A percentile compares a stretch with the other conserved stretches of the same genome.
These are phyloP conservation scores for Mucor racemosus DNA, from an alignment of 371 early-diverging fungal species.

Conservation along the genomic window DNA sequence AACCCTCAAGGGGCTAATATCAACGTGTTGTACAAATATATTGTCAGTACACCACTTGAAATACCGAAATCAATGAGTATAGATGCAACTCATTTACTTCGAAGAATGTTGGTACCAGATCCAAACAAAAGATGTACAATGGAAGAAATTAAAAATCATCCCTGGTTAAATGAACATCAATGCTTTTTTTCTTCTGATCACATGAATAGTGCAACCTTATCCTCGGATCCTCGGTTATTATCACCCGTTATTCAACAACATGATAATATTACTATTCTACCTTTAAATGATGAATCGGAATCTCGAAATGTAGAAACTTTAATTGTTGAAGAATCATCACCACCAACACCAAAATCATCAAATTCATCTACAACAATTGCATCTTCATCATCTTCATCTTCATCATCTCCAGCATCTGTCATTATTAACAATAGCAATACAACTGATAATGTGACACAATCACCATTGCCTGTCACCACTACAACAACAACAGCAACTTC, in stretches of 20 bases:
- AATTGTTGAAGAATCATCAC: slow-evolving; percentile 10
- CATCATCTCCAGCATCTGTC: slow-evolving; percentile 18
- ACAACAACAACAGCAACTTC: background rate
- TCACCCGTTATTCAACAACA: background rate
- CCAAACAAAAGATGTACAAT: slow-evolving; percentile 87
- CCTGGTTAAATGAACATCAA: slow-evolving; percentile 59
- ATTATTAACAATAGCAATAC: slow-evolving; percentile 19
- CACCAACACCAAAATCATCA: slow-evolving; percentile 5
- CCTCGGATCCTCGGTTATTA: slow-evolving; percentile 1
- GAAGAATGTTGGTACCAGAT: slow-evolving; percentile 92
- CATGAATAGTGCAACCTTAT: background rate
- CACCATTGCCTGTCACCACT: background rate
- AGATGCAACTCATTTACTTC: slow-evolving; percentile 82
- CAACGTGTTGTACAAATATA: slow-evolving; percentile 95
- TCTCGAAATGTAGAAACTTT: slow-evolving; percentile 7
- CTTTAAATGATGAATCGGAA: slow-evolving; percentile 15
- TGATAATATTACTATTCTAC: background rate
- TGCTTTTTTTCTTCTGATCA: slow-evolving; percentile 34
- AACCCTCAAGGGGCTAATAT: slow-evolving; percentile 97
- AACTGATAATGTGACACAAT: slow-evolving; percentile 9
- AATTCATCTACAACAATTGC: slow-evolving; percentile 13
- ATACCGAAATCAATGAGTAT: slow-evolving; percentile 89
- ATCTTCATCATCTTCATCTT: background rate
- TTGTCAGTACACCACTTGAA: slow-evolving; percentile 85
- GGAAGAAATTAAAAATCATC: slow-evolving; percentile 84